Evolutionary conservation across 768 basidiomycete species (phyloP), one percentile per base, ranked within the genome.

Genomic region (Daedaleopsis sinensis): DNA sequence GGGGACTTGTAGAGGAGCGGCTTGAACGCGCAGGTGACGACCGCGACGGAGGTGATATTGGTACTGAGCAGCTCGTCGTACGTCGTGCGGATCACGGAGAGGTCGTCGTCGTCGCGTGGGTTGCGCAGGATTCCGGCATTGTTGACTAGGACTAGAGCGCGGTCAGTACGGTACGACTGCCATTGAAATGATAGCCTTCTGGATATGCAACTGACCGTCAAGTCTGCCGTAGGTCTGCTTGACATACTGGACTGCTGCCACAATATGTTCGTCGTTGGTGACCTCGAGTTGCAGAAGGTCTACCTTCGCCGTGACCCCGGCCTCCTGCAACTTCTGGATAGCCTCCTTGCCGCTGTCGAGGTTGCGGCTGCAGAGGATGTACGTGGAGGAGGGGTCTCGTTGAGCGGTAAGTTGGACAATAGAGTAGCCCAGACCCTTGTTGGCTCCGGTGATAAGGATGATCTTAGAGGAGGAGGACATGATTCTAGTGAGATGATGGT

Each of bases 261-360:
- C 38, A 21, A 53, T 53, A 8, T 53, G 37, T 18, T 38, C 52
- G 52, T 53, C 52, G 16, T 38, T 19, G 19, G 52, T 53, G 38
- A 53, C 52, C 18, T 53, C 52, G 37, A 53, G 52, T 37, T 53
- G 52, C 7, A 53, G 12, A 13, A 53, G 19, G 38, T 53, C 52
- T 19, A 53, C 7, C 12, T 42, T 39, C 15, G 52, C 52, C 4
- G 52, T 53, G 10, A 53, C 52, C 7, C 52, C 52, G 5, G 3
- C 52, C 37, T 38, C 52, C 19, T 23, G 5, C 38, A 53, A 21
- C 19, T 53, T 53, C 52, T 53, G 52, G 52, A 53, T 18, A 10
- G 37, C 52, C 11, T 18, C 37, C 37, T 42, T n/a, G 37, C 52
- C 52, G 21, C 16, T 37, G 15, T 53, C 52, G 38, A 53, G 5